These are phyloP conservation scores for Asterella californica DNA, from an alignment of 225 moss, liverwort and hornwort genomes.

Conservation along the genomic window DNA sequence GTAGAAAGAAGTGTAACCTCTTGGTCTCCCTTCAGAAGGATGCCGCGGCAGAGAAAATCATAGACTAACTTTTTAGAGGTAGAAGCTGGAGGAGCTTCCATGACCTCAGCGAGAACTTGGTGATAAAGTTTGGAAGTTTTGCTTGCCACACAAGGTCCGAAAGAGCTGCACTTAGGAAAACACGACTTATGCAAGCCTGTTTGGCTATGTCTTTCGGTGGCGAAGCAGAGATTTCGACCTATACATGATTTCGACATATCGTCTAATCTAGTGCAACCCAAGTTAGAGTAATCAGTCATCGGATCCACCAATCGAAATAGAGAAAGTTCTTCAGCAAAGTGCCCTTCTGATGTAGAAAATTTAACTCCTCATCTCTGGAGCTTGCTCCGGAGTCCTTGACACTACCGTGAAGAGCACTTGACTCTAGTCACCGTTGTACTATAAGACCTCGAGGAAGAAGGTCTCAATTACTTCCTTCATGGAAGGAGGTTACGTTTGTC, in stretches of 20 bases:
- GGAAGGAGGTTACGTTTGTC: too few relatives aligned
- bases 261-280: neutral
- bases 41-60: neutral
- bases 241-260: conserved; percentile 19
- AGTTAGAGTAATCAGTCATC: too few relatives aligned
- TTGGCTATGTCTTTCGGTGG: conserved; percentile 12
- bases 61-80: conserved; percentile 10
- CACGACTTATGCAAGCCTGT: conserved; percentile 6
- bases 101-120: conserved; percentile 9
- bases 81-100: neutral
- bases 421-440: too few relatives aligned
- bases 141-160: conserved; percentile 21
- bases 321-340: too few relatives aligned
- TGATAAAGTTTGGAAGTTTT: conserved; percentile 16
- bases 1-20: conserved; percentile 5
- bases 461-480: too few relatives aligned
- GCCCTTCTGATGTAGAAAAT: too few relatives aligned
- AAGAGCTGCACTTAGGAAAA: neutral
- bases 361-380: too few relatives aligned
- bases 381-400: too few relatives aligned
- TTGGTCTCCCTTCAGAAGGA: conserved; percentile 12
- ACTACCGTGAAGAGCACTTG: too few relatives aligned
- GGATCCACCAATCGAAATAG: too few relatives aligned
- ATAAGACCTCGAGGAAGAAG: too few relatives aligned
- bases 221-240: neutral